Evolutionary conservation across 176 grass and related monocot genomes (phyloP), one percentile per base, ranked within the genome.

Genomic region (Paspalum notatum): DNA sequence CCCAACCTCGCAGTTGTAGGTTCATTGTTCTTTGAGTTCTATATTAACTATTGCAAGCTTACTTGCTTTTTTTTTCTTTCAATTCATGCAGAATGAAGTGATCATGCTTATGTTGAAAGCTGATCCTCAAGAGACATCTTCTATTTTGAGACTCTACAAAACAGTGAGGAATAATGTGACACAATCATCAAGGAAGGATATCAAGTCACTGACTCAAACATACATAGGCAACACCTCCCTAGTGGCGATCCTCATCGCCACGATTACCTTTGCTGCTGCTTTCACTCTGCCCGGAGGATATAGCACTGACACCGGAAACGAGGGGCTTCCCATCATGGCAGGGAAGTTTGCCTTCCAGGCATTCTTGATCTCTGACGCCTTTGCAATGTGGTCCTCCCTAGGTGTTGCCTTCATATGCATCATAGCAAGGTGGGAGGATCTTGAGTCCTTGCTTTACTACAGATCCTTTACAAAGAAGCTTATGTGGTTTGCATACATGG

Each of bases 201-300:
- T 50, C 25, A 87, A 66, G 38, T 82, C 47, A 47, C 16, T 75
- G 2, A 75, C 67, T 14, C 18, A 61, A 81, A 86, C 32, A 65
- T 81, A 81, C 67, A 86, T 37, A 75, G 55, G 13, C 49, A 86
- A 57, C 26, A 80, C 84, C 22, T 86, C 75, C n/a, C 20, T 86
- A 22, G 76, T 86, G 27, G 84, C 84, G 17, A 85, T 58, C 62
- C 83, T 70, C 12, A 15, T 70, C 2, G 67, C 67, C 0, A 70
- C 67, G 1, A 48, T 70, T 16, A 70, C 67, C 44, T 70, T 70
- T 68, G 65, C 65, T 22, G 40, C 40, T 44, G 65, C 65, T 0
- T 75, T 75, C 72, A 75, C 72, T 4, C 16, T 75, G 53, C 72
- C 72, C 1, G 54, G 73, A 25, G 55, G 54, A 10, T 60, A 71